Evolutionary conservation across 2,329 filamentous ascomycete genomes (phyloP).

Genomic region (Podosphaera leucotricha): DNA sequence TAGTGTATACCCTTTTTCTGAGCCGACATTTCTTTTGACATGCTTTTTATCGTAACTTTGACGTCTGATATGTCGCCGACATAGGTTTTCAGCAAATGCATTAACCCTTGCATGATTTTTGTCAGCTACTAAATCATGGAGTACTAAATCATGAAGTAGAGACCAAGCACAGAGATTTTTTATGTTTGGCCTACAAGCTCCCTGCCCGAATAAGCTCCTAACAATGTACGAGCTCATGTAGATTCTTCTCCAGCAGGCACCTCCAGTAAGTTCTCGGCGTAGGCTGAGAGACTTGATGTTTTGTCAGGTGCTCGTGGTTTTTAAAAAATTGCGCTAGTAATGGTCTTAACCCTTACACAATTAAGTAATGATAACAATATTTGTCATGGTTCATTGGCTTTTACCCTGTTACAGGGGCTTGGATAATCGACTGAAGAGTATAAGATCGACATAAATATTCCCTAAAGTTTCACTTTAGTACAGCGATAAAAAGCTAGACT

Average conservation of each 20-base stretch:
- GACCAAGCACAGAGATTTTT: not conserved
- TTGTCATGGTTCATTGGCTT: no score
- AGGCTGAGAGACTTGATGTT: not conserved
- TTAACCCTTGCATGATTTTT: not conserved
- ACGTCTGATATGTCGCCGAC: not conserved
- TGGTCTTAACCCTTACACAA: no score
- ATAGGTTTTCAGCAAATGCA: not conserved
- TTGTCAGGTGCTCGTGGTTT: not conserved
- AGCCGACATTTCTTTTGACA: not conserved
- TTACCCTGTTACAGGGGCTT: no score
- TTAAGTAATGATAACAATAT: no score
- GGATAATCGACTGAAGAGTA: no score
- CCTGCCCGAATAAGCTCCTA: not conserved
- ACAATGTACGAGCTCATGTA: not conserved
- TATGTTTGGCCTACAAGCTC: not conserved
- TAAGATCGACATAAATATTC: no score
- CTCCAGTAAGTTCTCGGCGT: not conserved
- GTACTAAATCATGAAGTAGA: not conserved
- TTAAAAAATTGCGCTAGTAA: not conserved
- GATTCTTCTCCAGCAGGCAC: not conserved
- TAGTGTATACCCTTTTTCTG: not conserved
- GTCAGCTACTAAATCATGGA: not conserved
- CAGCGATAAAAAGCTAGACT: no score
- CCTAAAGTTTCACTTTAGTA: no score
- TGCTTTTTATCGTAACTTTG: not conserved